phyloP scores from a whole-genome alignment of 768 basidiomycete species.

The Calocybe gangraenosa region DNA sequence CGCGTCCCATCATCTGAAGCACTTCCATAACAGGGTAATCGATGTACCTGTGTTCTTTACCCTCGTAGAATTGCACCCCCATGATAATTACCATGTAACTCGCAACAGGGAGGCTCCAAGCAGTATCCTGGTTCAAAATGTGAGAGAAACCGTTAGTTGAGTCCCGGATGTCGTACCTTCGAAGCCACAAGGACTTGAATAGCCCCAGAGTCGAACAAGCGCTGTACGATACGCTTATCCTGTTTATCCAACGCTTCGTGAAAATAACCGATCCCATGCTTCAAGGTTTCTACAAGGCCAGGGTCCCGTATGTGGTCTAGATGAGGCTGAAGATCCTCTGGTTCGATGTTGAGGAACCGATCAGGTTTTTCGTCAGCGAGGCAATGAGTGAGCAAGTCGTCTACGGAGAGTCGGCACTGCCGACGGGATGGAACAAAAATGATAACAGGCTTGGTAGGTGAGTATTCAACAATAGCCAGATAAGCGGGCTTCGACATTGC shows the following conservation, averaged over 20 bases:
- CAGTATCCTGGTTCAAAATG: conserved; percentile 63
- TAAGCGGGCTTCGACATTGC: conserved; percentile 99
- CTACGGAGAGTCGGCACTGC: conserved; percentile 91
- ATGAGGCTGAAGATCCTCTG: conserved; percentile 80
- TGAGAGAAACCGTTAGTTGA: not conserved
- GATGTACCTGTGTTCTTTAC: conserved; percentile 95
- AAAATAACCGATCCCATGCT: conserved; percentile 91
- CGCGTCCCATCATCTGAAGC: conserved; percentile 99
- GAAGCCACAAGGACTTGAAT: conserved; percentile 94
- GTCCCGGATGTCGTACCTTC: conserved; percentile 46
- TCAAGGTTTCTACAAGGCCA: conserved; percentile 72
- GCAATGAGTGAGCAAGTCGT: conserved; percentile 87
- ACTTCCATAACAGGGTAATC: conserved; percentile 99
- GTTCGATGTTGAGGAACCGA: conserved; percentile 86
- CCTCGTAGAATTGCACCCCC: conserved; percentile 97
- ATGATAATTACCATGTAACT: conserved; percentile 99
- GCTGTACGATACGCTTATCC: conserved; percentile 91
- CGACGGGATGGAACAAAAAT: conserved; percentile 90
- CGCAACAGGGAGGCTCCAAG: conserved; percentile 92
- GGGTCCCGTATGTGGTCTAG: conserved; percentile 80
- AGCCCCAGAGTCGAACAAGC: conserved; percentile 89
- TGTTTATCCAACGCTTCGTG: conserved; percentile 91
- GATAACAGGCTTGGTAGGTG: conserved; percentile 82
- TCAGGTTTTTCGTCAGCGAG: conserved; percentile 80
- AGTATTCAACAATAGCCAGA: conserved; percentile 85